Base-by-base conservation (phyloP, 2,329 filamentous ascomycete species). In the Zopfia rhizophila region DNA sequence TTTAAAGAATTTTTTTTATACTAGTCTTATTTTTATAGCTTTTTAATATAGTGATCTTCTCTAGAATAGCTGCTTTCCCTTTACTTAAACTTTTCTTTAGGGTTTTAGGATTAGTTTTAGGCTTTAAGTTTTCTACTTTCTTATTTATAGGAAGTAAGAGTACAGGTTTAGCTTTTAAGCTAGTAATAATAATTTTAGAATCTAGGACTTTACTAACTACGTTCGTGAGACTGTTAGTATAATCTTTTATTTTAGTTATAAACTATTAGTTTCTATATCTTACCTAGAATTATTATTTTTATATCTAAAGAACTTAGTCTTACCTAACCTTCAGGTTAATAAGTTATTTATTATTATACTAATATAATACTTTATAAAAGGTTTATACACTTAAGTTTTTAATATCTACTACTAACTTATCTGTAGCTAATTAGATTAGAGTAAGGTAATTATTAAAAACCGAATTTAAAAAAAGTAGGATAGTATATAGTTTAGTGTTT, bases 201-300 rank as follows among this genome's bases (percentile, higher is more conserved):
- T 87, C 77, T 4, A 90, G 76, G 2, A 73, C 74, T 53, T 84
- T 88, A 3, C 86, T 86, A 2, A 78, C 75, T 0, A 83, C 76
- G 45, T 85, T 86, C 0, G 85, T 88, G 33, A 91, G 74, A 66
- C 86, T 89, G 10, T 84, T 85, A 2, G 88, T 85, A 63, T 91
- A 91, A 1, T 78, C 75, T 19, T 79, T 78, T 69, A 88, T 88
- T 47, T 89, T 85, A 1, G 81, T 79, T 81, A 89, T 87, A 60
- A 83, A 85, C 38, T 75, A 77, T 57, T 91, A 87, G 31, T 87
- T 84, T 40, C 73, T 73, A 51, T 73, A 78, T 39, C 66, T 69
- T 5, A 75, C 72, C 48, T 63, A 74, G 40, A 65, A 69, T 45
- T 38, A 59, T 50, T 51, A 60, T 37, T 66, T 70, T 55, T 72